A percentile compares a stretch with the other conserved stretches of the same genome.
Evolutionary conservation across 164 flowering plant species (phyloP).

Genomic region (Litsea cubeba): DNA sequence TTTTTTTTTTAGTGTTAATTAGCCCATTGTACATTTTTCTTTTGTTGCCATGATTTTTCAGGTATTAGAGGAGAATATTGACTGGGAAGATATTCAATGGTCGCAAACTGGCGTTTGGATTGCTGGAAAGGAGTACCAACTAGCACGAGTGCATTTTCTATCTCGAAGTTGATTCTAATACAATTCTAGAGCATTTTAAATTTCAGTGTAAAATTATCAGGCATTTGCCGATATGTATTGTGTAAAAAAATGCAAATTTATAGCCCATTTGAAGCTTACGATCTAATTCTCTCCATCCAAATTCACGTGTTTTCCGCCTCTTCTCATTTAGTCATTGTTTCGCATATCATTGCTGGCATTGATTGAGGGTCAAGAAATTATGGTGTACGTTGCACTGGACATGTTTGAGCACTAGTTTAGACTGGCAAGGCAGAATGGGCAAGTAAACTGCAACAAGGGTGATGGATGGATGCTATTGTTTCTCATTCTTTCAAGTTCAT

Average conservation of each 20-base stretch:
- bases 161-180: constrained; percentile 31
- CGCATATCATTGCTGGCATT: too few species aligned
- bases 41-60: constrained; percentile 17
- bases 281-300: background rate
- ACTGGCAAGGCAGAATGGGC: too few species aligned
- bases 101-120: constrained; percentile 94
- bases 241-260: background rate
- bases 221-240: background rate
- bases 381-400: too few species aligned
- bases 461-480: too few species aligned
- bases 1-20: background rate
- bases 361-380: too few species aligned
- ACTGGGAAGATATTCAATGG: constrained; percentile 97
- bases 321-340: too few species aligned
- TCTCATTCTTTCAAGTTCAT: too few species aligned
- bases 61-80: constrained; percentile 86
- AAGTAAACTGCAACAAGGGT: too few species aligned
- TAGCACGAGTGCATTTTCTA: constrained; percentile 86
- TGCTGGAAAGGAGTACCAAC: constrained; percentile 70
- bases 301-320: background rate
- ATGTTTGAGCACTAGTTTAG: too few species aligned
- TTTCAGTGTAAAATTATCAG: constrained; percentile 3
- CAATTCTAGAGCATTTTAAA: background rate
- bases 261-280: background rate
- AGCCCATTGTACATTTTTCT: background rate